A percentile compares a stretch with the other conserved stretches of the same genome.
Evolutionary conservation across 495 filamentous ascomycete genomes (phyloP).

Genomic region (Cairneyella variabilis): DNA sequence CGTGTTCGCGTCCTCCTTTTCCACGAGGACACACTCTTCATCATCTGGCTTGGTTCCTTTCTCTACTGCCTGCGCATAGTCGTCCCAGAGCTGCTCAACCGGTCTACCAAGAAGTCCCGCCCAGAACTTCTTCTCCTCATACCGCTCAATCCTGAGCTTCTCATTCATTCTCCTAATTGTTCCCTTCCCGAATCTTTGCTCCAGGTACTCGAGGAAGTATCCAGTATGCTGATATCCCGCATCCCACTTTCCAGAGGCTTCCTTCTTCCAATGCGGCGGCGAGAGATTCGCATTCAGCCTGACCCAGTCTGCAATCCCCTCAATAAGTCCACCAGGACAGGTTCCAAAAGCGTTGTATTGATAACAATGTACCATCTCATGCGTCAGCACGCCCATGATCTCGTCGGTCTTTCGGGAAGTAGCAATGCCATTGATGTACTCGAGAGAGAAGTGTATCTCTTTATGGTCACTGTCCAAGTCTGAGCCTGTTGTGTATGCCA

Average conservation of each 20-base stretch:
- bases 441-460: constrained; percentile 83
- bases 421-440: constrained; percentile 59
- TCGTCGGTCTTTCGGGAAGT: constrained; percentile 49
- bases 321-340: constrained; percentile 76
- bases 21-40: constrained; percentile 25
- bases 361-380: constrained; percentile 96
- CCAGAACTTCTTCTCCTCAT: constrained; percentile 68
- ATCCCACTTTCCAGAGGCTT: constrained; percentile 69
- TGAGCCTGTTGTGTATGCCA: constrained; percentile 83
- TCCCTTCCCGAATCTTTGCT: constrained; percentile 57
- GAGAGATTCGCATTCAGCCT: constrained; percentile 66
- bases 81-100: constrained; percentile 68
- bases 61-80: constrained; percentile 51
- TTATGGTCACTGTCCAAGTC: constrained; percentile 89
- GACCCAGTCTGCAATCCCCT: constrained; percentile 95
- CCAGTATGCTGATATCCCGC: constrained; percentile 88
- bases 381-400: constrained; percentile 77
- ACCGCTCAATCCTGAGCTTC: constrained; percentile 51
- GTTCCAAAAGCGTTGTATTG: constrained; percentile 68
- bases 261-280: constrained; percentile 81
- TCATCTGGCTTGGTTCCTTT: constrained; percentile 21
- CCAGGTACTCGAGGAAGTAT: constrained; percentile 81
- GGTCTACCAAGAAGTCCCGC: constrained; percentile 57
- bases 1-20: constrained; percentile 23
- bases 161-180: constrained; percentile 74